Conservation (phyloP, 2,329 filamentous ascomycete genomes). For the Seiridium cupressi region DNA sequence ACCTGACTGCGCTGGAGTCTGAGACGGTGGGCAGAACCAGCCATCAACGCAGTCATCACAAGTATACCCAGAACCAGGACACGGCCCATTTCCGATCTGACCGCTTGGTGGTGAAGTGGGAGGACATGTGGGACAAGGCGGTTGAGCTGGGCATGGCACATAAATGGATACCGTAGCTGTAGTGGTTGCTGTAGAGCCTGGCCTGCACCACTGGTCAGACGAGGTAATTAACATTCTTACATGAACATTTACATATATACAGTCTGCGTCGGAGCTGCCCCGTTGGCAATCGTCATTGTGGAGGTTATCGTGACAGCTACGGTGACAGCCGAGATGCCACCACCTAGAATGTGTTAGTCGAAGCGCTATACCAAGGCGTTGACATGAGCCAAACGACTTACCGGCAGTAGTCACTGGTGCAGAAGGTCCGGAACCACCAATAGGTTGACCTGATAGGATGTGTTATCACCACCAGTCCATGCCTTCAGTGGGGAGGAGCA, state of each 20-base stretch:
- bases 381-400: background rate
- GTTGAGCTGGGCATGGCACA: background rate
- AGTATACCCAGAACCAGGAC: slow-evolving; percentile 32
- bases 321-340: background rate
- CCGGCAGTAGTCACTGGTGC: background rate
- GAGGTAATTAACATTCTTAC: background rate
- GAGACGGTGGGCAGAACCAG: slow-evolving; percentile 34
- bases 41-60: slow-evolving; percentile 32
- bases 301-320: slow-evolving; percentile 1
- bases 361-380: background rate
- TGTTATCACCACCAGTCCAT: slow-evolving; percentile 5
- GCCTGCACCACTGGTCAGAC: background rate
- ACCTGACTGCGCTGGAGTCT: slow-evolving; percentile 30
- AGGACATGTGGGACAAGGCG: background rate
- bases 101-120: slow-evolving; percentile 7
- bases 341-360: background rate
- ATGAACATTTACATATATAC: background rate
- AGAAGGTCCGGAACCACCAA: background rate
- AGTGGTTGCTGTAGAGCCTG: background rate
- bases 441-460: background rate
- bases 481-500: slow-evolving; percentile 1
- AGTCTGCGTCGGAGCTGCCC: background rate
- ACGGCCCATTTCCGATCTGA: slow-evolving; percentile 25
- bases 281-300: background rate
- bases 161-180: background rate